Evolutionary conservation across 345 rosid species (phyloP).

Genomic region (Populus alba): DNA sequence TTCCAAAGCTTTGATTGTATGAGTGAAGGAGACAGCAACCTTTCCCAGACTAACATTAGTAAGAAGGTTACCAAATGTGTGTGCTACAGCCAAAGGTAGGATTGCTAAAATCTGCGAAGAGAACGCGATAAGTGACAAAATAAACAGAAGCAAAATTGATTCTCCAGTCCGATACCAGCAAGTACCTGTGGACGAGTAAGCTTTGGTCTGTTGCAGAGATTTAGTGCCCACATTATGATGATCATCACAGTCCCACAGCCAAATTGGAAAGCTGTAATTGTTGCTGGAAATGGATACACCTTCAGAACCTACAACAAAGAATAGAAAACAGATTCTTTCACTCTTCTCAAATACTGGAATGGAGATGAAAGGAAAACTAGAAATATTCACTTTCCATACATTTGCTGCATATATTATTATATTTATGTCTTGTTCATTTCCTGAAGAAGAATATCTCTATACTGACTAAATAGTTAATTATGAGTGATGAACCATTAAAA

Average conservation of each 20-base stretch:
- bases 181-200: constrained; percentile 63
- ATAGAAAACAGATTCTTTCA: neutral
- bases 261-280: constrained; percentile 69
- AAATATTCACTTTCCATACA: too few relatives aligned
- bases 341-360: neutral
- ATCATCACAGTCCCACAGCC: constrained; percentile 72
- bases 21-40: constrained; percentile 86
- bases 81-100: constrained; percentile 68
- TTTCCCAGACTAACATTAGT: constrained; percentile 75
- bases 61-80: constrained; percentile 77
- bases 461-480: too few relatives aligned
- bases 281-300: constrained; percentile 78
- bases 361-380: too few relatives aligned
- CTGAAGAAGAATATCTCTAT: too few relatives aligned
- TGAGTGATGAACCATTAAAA: too few relatives aligned
- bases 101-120: constrained; percentile 57
- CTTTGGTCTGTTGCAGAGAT: constrained; percentile 60
- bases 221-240: constrained; percentile 62
- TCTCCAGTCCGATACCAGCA: neutral
- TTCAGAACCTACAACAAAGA: constrained; percentile 56
- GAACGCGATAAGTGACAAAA: neutral
- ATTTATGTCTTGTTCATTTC: too few relatives aligned
- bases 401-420: too few relatives aligned
- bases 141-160: neutral
- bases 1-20: constrained; percentile 93